These are phyloP conservation scores for Pichia phayaonensis DNA, from an alignment of 805 yeast genomes.

Conservation along the genomic window DNA sequence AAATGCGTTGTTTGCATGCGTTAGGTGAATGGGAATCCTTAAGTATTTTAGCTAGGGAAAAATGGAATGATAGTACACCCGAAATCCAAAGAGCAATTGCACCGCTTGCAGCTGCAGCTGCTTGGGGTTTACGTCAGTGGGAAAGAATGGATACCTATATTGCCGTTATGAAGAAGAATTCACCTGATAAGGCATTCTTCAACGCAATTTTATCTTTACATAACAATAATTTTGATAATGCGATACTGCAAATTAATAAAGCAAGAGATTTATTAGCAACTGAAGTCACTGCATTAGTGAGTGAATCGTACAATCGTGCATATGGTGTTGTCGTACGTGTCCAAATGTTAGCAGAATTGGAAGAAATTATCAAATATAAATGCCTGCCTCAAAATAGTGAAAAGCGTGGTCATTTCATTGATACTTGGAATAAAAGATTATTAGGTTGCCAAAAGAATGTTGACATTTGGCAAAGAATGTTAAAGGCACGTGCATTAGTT, in stretches of 20 bases:
- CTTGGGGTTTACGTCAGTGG: conserved; percentile 98
- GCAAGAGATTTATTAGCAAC: conserved; percentile 89
- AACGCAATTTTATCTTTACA: conserved; percentile 84
- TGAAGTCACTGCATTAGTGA: conserved; percentile 88
- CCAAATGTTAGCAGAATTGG: conserved; percentile 94
- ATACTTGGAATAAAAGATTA: conserved; percentile 90
- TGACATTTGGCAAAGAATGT: conserved; percentile 97
- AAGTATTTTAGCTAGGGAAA: conserved; percentile 74
- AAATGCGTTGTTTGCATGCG: conserved; percentile 96
- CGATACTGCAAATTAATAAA: conserved; percentile 64
- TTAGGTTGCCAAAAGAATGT: conserved; percentile 94
- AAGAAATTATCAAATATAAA: conserved; percentile 88
- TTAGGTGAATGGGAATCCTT: conserved; percentile 98
- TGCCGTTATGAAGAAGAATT: conserved; percentile 79
- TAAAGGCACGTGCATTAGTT: conserved; percentile 87
- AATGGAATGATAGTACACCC: conserved; percentile 70
- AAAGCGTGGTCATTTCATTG: conserved; percentile 67
- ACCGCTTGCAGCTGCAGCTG: conserved; percentile 97
- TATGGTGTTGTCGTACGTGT: conserved; percentile 94
- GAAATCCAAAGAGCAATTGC: conserved; percentile 81
- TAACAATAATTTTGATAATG: conserved; percentile 76
- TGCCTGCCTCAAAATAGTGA: conserved; percentile 77
- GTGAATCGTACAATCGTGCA: conserved; percentile 94
- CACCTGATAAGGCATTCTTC: conserved; percentile 93
- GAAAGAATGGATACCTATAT: conserved; percentile 90